Percentiles rank a stretch among this genome's conserved stretches.
Conservation (phyloP, 2,329 filamentous ascomycete genomes). For the Coniochaeta ligniaria region DNA sequence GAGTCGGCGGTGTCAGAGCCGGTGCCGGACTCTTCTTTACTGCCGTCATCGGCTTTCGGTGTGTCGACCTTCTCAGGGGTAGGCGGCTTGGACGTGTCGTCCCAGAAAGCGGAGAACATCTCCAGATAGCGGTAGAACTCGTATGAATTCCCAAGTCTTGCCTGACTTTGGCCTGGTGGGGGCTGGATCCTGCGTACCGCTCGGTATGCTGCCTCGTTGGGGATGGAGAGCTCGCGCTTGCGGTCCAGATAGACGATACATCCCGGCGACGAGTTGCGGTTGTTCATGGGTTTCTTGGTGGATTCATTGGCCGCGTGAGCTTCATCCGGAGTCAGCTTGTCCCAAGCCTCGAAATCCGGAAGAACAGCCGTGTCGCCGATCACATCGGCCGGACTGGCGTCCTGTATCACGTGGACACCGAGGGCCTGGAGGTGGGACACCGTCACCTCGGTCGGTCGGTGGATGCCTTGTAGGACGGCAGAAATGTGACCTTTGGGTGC, state of each 20-base stretch:
- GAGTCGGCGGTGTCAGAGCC: not conserved
- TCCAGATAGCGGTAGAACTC: slow-evolving; percentile 61
- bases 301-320: slow-evolving; percentile 39
- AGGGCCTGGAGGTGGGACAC: slow-evolving; percentile 48
- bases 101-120: slow-evolving; percentile 51
- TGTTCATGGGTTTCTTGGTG: slow-evolving; percentile 41
- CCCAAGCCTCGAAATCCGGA: slow-evolving; percentile 47
- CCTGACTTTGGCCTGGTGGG: slow-evolving; percentile 42
- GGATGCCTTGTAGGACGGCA: slow-evolving; percentile 43
- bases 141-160: slow-evolving; percentile 55
- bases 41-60: slow-evolving; percentile 1
- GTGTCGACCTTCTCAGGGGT: not conserved
- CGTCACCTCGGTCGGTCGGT: slow-evolving; percentile 42
- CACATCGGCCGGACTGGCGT: slow-evolving; percentile 40
- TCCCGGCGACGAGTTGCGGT: slow-evolving; percentile 48
- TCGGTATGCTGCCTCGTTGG: slow-evolving; percentile 53
- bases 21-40: slow-evolving; percentile 1
- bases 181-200: slow-evolving; percentile 52
- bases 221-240: slow-evolving; percentile 45
- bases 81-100: slow-evolving; percentile 43
- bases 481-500: slow-evolving; percentile 25
- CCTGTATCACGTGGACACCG: slow-evolving; percentile 45
- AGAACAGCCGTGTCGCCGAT: slow-evolving; percentile 46
- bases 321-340: slow-evolving; percentile 39
- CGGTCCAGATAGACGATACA: slow-evolving; percentile 52